Evolutionary conservation across 1,284 basidiomycete genomes (phyloP).

Genomic region (Coniferiporia weirii): DNA sequence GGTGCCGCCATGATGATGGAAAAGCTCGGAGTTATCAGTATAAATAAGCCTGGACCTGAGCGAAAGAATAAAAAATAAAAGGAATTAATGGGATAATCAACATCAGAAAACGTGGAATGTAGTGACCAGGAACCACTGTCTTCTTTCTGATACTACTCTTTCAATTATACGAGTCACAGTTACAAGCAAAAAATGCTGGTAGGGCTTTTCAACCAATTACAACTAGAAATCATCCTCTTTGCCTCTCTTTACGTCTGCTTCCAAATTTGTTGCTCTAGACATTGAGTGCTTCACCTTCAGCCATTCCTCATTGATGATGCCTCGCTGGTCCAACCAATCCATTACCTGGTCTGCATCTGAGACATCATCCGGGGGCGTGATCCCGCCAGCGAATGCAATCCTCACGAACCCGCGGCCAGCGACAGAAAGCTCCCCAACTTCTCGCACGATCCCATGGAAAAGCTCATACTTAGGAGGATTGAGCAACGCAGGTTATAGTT

Average conservation of each 20-base stretch:
- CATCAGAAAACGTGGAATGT: too few species aligned
- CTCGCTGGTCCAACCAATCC: conserved; percentile 75
- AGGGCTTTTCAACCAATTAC: too few species aligned
- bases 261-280: conserved; percentile 63
- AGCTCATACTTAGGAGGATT: conserved; percentile 44
- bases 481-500: not conserved
- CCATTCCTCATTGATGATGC: conserved; percentile 65
- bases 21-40: not conserved
- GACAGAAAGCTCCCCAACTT: conserved; percentile 48
- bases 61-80: not conserved
- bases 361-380: conserved; percentile 55
- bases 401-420: conserved; percentile 43
- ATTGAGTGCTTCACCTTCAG: conserved; percentile 63
- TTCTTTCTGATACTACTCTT: too few species aligned
- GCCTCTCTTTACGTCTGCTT: conserved; percentile 44
- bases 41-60: not conserved
- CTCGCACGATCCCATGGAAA: conserved; percentile 47
- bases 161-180: too few species aligned
- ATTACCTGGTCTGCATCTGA: conserved; percentile 70
- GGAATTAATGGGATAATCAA: too few species aligned
- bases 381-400: conserved; percentile 48
- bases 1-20: not conserved
- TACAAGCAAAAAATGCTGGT: too few species aligned
- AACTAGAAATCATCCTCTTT: conserved; percentile 27
- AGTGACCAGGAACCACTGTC: too few species aligned